phyloP scores from a whole-genome alignment of 106 monocot genomes.

The Amphibolis antarctica region DNA sequence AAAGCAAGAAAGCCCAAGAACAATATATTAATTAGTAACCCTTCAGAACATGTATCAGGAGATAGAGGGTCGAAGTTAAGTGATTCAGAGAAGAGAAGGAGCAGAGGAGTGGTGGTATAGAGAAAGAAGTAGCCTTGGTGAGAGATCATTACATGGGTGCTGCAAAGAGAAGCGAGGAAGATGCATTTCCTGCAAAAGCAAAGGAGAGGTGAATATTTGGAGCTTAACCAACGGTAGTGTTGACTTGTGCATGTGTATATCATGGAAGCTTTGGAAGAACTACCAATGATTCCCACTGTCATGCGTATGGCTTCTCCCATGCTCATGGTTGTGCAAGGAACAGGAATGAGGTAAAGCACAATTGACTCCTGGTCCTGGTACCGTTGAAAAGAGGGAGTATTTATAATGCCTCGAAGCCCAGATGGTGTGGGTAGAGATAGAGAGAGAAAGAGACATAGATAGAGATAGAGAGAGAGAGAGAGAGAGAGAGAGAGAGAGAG shows the following conservation, averaged over 20 bases:
- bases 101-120: no score
- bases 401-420: no score
- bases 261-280: background rate
- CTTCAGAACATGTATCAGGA: no score
- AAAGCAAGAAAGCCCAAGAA: background rate
- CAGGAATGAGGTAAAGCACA: no score
- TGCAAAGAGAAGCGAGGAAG: constrained; percentile 52
- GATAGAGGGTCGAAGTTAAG: no score
- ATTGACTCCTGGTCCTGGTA: no score
- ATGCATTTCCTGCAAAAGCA: constrained; percentile 42
- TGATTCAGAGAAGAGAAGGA: no score
- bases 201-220: background rate
- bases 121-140: background rate
- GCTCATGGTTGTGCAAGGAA: background rate
- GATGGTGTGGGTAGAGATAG: no score
- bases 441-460: no score
- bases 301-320: constrained; percentile 30
- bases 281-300: constrained; percentile 50
- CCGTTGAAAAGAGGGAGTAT: no score
- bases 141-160: constrained; percentile 58
- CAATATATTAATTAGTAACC: background rate
- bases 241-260: background rate
- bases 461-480: no score
- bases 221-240: background rate
- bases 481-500: no score